A percentile compares a stretch with the other conserved stretches of the same genome.
These are phyloP conservation scores for Parathielavia appendiculata DNA, from an alignment of 495 filamentous ascomycete species.

Conservation along the genomic window DNA sequence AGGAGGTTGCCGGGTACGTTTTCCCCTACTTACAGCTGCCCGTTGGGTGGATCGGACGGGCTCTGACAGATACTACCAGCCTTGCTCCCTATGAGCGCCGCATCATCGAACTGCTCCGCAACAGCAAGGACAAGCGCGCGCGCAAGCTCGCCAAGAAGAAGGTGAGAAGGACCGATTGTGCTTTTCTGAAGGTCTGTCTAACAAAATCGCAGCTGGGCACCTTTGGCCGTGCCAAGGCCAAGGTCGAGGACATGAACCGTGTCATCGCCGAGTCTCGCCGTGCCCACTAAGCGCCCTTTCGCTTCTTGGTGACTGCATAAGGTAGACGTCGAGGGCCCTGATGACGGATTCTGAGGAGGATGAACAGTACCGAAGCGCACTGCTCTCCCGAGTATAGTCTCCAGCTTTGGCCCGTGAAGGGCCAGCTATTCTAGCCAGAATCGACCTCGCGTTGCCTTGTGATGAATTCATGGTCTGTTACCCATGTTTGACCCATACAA, in stretches of 20 bases:
- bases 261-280: slow-evolving; percentile 97
- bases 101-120: slow-evolving; percentile 96
- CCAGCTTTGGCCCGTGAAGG: not conserved
- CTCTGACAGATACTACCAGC: slow-evolving; percentile 22
- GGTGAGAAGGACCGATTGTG: slow-evolving; percentile 41
- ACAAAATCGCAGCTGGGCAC: slow-evolving; percentile 66
- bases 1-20: slow-evolving; percentile 85
- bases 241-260: slow-evolving; percentile 97
- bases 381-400: slow-evolving; percentile 5
- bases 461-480: not conserved
- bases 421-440: slow-evolving; percentile 15
- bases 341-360: slow-evolving; percentile 18
- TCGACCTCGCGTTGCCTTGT: slow-evolving; percentile 16
- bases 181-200: slow-evolving; percentile 25
- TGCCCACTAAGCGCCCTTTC: slow-evolving; percentile 58
- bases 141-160: slow-evolving; percentile 99
- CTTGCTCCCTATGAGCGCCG: slow-evolving; percentile 97
- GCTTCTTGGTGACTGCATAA: slow-evolving; percentile 1
- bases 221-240: slow-evolving; percentile 95
- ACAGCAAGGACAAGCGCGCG: slow-evolving; percentile 98
- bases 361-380: not conserved
- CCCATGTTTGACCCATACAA: not conserved
- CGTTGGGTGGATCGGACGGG: not conserved
- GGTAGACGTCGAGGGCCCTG: slow-evolving; percentile 14
- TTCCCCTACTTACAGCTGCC: not conserved